Evolutionary conservation across 768 basidiomycete species (phyloP), one percentile per base, ranked within the genome.

Genomic region (Trichaptum fuscoviolaceum): DNA sequence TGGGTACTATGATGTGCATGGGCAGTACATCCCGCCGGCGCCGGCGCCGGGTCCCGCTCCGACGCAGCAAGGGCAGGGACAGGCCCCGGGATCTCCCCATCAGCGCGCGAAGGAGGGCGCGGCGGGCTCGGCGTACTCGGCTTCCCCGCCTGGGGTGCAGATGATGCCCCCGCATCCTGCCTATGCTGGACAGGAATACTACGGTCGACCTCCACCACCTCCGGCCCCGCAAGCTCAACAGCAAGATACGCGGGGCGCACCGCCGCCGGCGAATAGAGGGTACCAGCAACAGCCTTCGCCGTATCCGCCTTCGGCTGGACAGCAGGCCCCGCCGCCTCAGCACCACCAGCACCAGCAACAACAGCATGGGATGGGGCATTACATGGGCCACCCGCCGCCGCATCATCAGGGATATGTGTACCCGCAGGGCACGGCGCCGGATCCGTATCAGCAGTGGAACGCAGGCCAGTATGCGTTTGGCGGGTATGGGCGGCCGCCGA

Each of bases 141-240:
- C 58, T 7, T 15, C 59, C 15, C 59, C 59, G 18, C 59, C 59
- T 61, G 59, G 59, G 24, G 24, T 36, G 12, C 63, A 17, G 20
- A 25, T 52, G 24, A 26, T 25, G 63, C 63, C 63, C 27, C 36
- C 63, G 63, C 20, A n/a, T 8, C n/a, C 62, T 23, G 6, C 20
- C 20, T 63, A 34, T 26, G 27, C 63, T 5, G 24, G 35, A 12
- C 34, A 34, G 30, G 63, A 34, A 12, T 35, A 52, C 35, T 63
- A 35, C 12, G 63, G 63, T 5, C 34, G 34, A 17, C 27, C 30
- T 4, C 34, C 36, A 17, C 63, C 63, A 18, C 36, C 63, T 35
- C 30, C 36, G 15, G 15, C 34, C 7, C 63, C 63, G 34, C 80
- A 81, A 57, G 75, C 78, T 58, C 79, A 78, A 65, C 78, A 78